A percentile compares a stretch with the other conserved stretches of the same genome.
phyloP scores from a whole-genome alignment of 1,284 basidiomycete species.

The Schizophyllum commune region DNA sequence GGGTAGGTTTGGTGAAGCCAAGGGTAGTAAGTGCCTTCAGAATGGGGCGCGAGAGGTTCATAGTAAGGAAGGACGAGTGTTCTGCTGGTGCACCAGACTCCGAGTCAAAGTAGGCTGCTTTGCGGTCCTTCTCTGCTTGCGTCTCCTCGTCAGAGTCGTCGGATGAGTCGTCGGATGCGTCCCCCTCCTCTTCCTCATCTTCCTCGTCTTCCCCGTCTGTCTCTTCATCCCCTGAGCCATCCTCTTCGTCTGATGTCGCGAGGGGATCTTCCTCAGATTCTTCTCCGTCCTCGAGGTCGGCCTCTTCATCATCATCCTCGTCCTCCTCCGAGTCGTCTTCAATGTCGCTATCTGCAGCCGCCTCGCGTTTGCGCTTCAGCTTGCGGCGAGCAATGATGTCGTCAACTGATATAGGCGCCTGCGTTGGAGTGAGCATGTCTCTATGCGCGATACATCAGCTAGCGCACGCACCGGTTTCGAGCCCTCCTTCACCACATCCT shows the following conservation, averaged over 20 bases:
- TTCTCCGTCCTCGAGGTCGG: conserved; percentile 19
- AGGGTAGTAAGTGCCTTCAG: conserved; percentile 81
- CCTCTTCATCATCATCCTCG: conserved; percentile 21
- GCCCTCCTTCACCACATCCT: conserved; percentile 54
- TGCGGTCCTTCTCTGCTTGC: conserved; percentile 67
- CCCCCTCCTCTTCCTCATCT: conserved; percentile 34
- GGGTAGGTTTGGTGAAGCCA: conserved; percentile 82
- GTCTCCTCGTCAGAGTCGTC: conserved; percentile 61
- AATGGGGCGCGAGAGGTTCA: conserved; percentile 87
- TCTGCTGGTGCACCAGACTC: conserved; percentile 37
- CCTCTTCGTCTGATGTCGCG: conserved; percentile 35
- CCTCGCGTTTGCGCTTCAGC: conserved; percentile 40
- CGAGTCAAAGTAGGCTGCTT: conserved; percentile 80
- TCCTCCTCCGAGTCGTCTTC: conserved; percentile 28
- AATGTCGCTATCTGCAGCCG: conserved; percentile 26
- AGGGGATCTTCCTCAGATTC: conserved; percentile 34
- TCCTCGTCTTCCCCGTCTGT: conserved; percentile 31
- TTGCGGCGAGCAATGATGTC: conserved; percentile 80
- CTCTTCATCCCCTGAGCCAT: conserved; percentile 25
- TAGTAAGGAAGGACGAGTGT: conserved; percentile 70
- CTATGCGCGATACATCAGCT: conserved; percentile 9
- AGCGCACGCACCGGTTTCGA: conserved; percentile 51
- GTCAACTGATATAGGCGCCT: conserved; percentile 83
- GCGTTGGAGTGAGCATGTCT: conserved; percentile 5
- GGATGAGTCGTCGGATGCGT: conserved; percentile 27